Evolutionary conservation across 2,329 filamentous ascomycete species (phyloP).

Genomic region (Lithohypha guttulata): DNA sequence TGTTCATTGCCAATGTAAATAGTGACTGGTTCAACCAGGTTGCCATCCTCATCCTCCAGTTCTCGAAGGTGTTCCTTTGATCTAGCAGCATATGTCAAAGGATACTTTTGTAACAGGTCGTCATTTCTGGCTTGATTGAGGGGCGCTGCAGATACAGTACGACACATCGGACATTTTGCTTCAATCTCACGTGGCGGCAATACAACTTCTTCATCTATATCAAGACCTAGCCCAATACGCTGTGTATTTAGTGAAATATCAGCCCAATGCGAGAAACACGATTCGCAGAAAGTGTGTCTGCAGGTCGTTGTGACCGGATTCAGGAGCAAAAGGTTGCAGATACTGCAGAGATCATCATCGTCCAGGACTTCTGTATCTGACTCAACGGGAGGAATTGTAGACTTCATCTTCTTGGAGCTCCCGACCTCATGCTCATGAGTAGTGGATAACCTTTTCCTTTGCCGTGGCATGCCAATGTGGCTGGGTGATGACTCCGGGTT

Average conservation of each 20-base stretch:
- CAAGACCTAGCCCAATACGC: slow-evolving; percentile 15
- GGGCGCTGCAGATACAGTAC: slow-evolving; percentile 14
- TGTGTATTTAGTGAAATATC: slow-evolving; percentile 19
- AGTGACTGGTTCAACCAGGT: slow-evolving; percentile 16
- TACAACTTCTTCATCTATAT: slow-evolving; percentile 12
- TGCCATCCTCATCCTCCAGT: slow-evolving; percentile 11
- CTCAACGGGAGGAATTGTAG: no score
- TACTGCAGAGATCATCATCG: slow-evolving; percentile 18
- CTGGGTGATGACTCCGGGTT: no score
- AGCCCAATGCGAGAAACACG: slow-evolving; percentile 20
- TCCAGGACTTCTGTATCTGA: no score
- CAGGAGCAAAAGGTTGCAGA: slow-evolving; percentile 18
- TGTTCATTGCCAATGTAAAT: slow-evolving; percentile 20
- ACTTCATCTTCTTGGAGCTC: no score
- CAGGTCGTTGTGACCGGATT: slow-evolving; percentile 17
- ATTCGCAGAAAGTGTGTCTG: slow-evolving; percentile 18
- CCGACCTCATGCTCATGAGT: no score
- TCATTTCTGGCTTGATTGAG: slow-evolving; percentile 11
- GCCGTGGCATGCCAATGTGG: no score
- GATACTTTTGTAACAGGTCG: slow-evolving; percentile 12
- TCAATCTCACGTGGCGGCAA: slow-evolving; percentile 17
- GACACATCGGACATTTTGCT: slow-evolving; percentile 19
- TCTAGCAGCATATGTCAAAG: slow-evolving; percentile 12
- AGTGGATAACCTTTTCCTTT: no score
- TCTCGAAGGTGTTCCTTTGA: slow-evolving; percentile 1